Percentiles rank a stretch among this genome's conserved stretches.
These are phyloP conservation scores for Botryotinia globosa DNA, from an alignment of 2,329 filamentous ascomycete species.

Conservation along the genomic window DNA sequence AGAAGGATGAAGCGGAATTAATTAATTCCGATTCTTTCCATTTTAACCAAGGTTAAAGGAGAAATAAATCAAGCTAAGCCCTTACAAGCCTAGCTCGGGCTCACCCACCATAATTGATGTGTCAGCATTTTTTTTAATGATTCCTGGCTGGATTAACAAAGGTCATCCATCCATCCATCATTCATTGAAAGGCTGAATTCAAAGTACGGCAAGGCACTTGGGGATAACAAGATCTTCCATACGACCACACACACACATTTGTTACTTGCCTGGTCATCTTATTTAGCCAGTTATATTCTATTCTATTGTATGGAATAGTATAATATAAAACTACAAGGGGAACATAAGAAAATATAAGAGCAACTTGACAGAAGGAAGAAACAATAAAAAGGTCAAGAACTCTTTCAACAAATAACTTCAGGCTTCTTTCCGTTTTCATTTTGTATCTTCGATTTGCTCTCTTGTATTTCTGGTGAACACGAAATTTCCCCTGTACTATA, in stretches of 20 bases:
- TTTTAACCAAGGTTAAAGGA: not conserved
- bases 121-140: slow-evolving; percentile 18
- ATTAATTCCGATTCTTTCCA: slow-evolving; percentile 12
- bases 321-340: not conserved
- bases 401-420: not conserved
- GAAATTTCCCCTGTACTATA: not conserved
- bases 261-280: not conserved
- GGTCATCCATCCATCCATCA: slow-evolving; percentile 5
- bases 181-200: not conserved
- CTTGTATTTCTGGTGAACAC: not conserved
- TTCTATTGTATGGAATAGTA: not conserved
- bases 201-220: not conserved
- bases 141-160: not conserved
- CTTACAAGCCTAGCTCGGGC: not conserved
- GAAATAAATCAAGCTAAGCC: not conserved
- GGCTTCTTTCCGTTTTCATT: slow-evolving; percentile 1
- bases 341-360: not conserved
- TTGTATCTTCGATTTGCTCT: not conserved
- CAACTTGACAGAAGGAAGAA: not conserved
- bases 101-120: not conserved
- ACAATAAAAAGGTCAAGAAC: not conserved
- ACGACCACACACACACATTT: not conserved
- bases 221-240: not conserved
- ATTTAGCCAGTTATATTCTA: not conserved
- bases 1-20: not conserved